Evolutionary conservation across 192 early-diverging fungal species (phyloP).

Genomic region (Entomortierella chlamydospora): DNA sequence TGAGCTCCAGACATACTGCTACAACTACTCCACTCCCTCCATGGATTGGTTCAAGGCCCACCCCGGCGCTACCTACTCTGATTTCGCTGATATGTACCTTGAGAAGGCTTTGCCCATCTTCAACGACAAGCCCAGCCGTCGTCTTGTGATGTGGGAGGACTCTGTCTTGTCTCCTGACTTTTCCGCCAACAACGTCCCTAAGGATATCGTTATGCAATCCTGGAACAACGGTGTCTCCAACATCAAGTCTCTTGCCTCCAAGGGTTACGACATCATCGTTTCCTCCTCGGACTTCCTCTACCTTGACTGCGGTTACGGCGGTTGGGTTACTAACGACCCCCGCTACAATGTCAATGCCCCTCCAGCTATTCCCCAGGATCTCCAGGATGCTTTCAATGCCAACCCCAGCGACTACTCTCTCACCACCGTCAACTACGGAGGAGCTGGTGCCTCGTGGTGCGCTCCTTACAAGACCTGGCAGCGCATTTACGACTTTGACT

Average conservation of each 20-base stretch:
- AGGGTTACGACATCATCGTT: conserved; percentile 76
- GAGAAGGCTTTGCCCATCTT: conserved; percentile 64
- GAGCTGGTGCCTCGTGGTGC: conserved; percentile 75
- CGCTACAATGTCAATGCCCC: conserved; percentile 54
- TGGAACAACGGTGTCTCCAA: conserved; percentile 73
- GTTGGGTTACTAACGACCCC: conserved; percentile 74
- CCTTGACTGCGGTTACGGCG: conserved; percentile 81
- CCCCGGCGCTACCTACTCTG: conserved; percentile 40
- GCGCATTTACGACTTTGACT: conserved; percentile 76
- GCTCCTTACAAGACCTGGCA: conserved; percentile 82
- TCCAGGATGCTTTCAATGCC: conserved; percentile 40
- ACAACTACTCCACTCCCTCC: conserved; percentile 62
- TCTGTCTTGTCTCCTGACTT: conserved; percentile 45
- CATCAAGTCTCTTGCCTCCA: conserved; percentile 63
- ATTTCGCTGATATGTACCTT: conserved; percentile 64
- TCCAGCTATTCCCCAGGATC: conserved; percentile 40
- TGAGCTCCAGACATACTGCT: conserved; percentile 79
- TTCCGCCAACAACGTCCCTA: conserved; percentile 60
- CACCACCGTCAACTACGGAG: conserved; percentile 55
- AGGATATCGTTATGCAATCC: conserved; percentile 72
- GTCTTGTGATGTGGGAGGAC: conserved; percentile 85
- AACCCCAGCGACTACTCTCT: conserved; percentile 34
- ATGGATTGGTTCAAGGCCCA: conserved; percentile 49
- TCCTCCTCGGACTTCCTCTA: conserved; percentile 72
- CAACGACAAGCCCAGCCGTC: conserved; percentile 55